Evolutionary conservation across 139 green algal species (phyloP).

Genomic region (Chloropicon primus): DNA sequence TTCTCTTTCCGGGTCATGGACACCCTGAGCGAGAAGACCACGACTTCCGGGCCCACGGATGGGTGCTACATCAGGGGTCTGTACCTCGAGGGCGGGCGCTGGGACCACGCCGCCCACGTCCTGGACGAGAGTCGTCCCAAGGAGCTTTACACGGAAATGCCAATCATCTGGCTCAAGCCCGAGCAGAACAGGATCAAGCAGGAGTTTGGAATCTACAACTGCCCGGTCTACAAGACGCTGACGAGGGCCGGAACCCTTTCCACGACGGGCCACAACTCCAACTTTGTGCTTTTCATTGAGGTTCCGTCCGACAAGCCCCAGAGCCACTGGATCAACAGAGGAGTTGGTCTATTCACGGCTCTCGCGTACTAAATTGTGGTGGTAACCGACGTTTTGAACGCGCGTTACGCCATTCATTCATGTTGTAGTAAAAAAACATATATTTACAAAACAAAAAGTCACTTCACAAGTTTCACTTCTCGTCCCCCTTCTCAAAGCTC

Average conservation of each 20-base stretch:
- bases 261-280: slow-evolving; percentile 72
- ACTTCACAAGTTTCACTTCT: background rate
- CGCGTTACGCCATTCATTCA: no score
- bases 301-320: slow-evolving; percentile 41
- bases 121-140: slow-evolving; percentile 58
- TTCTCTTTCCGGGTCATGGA: slow-evolving; percentile 60
- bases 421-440: no score
- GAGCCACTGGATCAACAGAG: slow-evolving; percentile 61
- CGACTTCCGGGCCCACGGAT: slow-evolving; percentile 38
- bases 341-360: slow-evolving; percentile 58
- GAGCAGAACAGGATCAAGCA: slow-evolving; percentile 36
- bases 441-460: background rate
- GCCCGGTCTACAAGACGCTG: slow-evolving; percentile 56
- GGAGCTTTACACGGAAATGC: slow-evolving; percentile 73
- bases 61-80: slow-evolving; percentile 68
- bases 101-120: slow-evolving; percentile 37
- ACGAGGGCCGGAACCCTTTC: slow-evolving; percentile 45
- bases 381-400: no score
- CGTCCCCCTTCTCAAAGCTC: background rate
- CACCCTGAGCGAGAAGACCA: slow-evolving; percentile 26
- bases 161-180: slow-evolving; percentile 57
- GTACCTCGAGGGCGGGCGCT: slow-evolving; percentile 69
- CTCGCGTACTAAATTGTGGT: slow-evolving; percentile 32
- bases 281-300: slow-evolving; percentile 75
- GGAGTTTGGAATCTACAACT: slow-evolving; percentile 41